Evolutionary conservation across 495 filamentous ascomycete species (phyloP).

Genomic region (Penicillium goetzii): DNA sequence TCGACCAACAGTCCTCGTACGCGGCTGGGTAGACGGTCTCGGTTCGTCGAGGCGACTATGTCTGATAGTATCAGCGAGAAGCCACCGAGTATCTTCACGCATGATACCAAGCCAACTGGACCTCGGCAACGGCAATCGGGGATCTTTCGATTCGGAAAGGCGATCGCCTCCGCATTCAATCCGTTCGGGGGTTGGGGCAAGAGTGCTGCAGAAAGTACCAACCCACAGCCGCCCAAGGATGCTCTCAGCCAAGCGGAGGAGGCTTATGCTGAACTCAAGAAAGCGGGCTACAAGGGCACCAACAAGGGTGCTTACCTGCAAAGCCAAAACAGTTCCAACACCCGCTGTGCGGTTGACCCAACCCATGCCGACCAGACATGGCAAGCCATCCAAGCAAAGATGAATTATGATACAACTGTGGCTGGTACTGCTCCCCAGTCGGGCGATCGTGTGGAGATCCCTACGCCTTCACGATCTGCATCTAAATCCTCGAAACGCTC

Average conservation of each 20-base stretch:
- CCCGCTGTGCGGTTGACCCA: slow-evolving; percentile 21
- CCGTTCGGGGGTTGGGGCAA: slow-evolving; percentile 53
- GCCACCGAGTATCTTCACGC: slow-evolving; percentile 66
- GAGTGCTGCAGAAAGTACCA: slow-evolving; percentile 33
- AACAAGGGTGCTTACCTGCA: slow-evolving; percentile 44
- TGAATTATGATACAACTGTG: slow-evolving; percentile 31
- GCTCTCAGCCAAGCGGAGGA: slow-evolving; percentile 54
- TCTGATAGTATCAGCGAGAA: slow-evolving; percentile 71
- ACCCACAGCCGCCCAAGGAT: slow-evolving; percentile 40
- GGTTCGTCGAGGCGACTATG: slow-evolving; percentile 77
- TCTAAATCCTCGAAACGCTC: slow-evolving; percentile 39
- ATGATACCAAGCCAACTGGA: slow-evolving; percentile 34
- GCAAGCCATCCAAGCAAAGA: slow-evolving; percentile 44
- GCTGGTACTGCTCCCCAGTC: background rate
- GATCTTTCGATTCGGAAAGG: slow-evolving; percentile 64
- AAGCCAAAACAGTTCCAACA: slow-evolving; percentile 9
- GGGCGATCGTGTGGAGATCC: slow-evolving; percentile 4
- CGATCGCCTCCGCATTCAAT: slow-evolving; percentile 58
- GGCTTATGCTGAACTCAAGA: slow-evolving; percentile 66
- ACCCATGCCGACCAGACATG: slow-evolving; percentile 43
- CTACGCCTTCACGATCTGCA: slow-evolving; percentile 24
- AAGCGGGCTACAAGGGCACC: slow-evolving; percentile 57
- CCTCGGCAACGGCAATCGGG: slow-evolving; percentile 42
- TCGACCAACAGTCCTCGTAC: slow-evolving; percentile 26
- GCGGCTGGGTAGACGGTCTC: slow-evolving; percentile 52